A percentile compares a stretch with the other conserved stretches of the same genome.
Evolutionary conservation across 2,329 filamentous ascomycete genomes (phyloP).

Genomic region (Onygenales sp.): DNA sequence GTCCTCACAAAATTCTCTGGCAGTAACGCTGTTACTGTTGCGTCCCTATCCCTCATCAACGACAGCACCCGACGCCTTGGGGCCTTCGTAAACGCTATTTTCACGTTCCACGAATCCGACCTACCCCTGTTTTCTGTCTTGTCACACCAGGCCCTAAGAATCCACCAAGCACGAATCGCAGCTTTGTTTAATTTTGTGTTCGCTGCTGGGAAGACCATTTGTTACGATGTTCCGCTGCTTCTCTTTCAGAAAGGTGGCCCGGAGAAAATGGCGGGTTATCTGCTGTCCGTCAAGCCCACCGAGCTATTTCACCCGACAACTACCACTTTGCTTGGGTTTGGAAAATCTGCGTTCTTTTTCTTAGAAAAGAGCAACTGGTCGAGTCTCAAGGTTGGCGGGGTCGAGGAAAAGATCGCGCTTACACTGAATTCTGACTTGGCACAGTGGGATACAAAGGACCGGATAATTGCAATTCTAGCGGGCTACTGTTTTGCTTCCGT

Average conservation of each 20-base stretch:
- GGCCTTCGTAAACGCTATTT: constrained; percentile 28
- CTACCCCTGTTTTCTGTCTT: constrained; percentile 68
- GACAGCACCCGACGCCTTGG: constrained; percentile 31
- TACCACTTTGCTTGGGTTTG: constrained; percentile 12
- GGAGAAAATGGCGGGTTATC: background rate
- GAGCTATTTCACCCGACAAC: background rate
- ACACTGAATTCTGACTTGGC: constrained; percentile 50
- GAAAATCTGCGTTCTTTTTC: constrained; percentile 14
- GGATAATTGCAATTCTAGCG: constrained; percentile 62
- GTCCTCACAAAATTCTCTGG: constrained; percentile 25
- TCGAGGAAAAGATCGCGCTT: constrained; percentile 12
- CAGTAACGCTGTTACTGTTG: constrained; percentile 28
- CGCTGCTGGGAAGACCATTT: constrained; percentile 31
- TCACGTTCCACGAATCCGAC: constrained; percentile 45
- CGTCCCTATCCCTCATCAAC: constrained; percentile 33
- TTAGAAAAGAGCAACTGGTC: constrained; percentile 20
- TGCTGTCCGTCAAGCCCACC: background rate
- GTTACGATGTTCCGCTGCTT: constrained; percentile 28
- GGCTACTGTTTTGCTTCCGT: constrained; percentile 73
- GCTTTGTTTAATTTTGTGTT: constrained; percentile 33
- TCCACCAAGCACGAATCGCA: constrained; percentile 47
- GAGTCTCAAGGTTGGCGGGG: constrained; percentile 15
- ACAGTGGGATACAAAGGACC: constrained; percentile 60
- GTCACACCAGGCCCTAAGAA: constrained; percentile 60
- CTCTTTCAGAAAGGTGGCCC: constrained; percentile 5